Evolutionary conservation across 176 grass and related monocot genomes (phyloP).

Genomic region (Saccharum officinarum): DNA sequence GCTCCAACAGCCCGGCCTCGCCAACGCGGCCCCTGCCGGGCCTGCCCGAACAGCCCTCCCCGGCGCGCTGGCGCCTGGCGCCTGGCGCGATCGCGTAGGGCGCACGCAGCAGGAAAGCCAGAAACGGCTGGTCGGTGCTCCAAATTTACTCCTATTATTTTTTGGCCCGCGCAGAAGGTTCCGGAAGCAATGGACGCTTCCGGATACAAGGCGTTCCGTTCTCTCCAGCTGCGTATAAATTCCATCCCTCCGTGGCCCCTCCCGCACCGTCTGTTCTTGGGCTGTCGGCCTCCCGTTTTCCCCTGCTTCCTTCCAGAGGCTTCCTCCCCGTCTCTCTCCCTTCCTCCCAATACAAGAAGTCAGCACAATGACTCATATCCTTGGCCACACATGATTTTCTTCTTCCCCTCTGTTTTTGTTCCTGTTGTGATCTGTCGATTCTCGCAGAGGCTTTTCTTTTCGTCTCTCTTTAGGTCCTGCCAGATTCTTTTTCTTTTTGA

Average conservation of each 20-base stretch:
- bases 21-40: no score
- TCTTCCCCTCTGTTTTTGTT: no score
- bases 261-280: not conserved
- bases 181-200: constrained; percentile 17
- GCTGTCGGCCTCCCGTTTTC: not conserved
- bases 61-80: no score
- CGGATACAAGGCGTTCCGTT: not conserved
- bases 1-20: no score
- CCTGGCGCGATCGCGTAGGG: not conserved
- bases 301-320: not conserved
- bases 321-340: not conserved
- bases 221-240: constrained; percentile 13
- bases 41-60: no score
- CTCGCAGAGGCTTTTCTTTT: not conserved
- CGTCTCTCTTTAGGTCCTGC: not conserved
- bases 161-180: constrained; percentile 21
- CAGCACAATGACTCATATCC: constrained; percentile 48
- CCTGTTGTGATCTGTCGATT: not conserved
- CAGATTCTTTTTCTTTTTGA: not conserved
- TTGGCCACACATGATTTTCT: not conserved
- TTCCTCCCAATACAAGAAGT: not conserved
- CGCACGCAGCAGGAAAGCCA: not conserved
- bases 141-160: not conserved
- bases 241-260: not conserved
- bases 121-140: not conserved